These are phyloP conservation scores for Annulohypoxylon truncatum DNA, from an alignment of 2,329 filamentous ascomycete genomes.

Conservation along the genomic window DNA sequence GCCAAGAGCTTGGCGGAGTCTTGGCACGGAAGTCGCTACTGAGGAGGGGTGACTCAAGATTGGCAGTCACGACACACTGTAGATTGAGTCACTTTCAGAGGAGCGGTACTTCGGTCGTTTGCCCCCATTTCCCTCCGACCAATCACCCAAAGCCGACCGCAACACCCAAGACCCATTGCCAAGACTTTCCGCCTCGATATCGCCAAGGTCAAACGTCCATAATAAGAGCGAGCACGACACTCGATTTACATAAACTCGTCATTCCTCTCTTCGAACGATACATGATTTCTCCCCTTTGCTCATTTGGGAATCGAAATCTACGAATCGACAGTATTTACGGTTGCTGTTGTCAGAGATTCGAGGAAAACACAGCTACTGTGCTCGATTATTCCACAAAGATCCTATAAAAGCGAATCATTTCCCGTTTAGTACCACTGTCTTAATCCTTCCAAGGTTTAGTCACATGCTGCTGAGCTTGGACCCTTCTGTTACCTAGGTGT, in stretches of 20 bases:
- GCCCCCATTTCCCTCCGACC: constrained; percentile 40
- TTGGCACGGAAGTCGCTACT: constrained; percentile 46
- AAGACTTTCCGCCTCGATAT: constrained; percentile 51
- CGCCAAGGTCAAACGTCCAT: constrained; percentile 49
- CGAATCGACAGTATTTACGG: constrained; percentile 17
- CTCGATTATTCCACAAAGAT: constrained; percentile 8
- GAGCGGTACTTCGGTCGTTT: constrained; percentile 41
- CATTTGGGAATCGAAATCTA: constrained; percentile 19
- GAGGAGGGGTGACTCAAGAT: constrained; percentile 40
- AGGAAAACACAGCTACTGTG: constrained; percentile 12
- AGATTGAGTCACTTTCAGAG: constrained; percentile 37
- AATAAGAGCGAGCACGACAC: constrained; percentile 47
- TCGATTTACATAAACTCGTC: constrained; percentile 50
- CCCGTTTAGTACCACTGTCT: constrained; percentile 7
- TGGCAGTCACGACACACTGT: neutral
- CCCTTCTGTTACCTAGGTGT: constrained; percentile 20
- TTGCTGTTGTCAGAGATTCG: constrained; percentile 9
- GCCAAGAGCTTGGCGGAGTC: constrained; percentile 41
- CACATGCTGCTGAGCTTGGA: constrained; percentile 26
- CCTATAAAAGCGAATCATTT: constrained; percentile 5
- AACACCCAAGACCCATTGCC: constrained; percentile 48
- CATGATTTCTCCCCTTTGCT: constrained; percentile 31
- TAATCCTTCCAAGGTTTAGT: constrained; percentile 7
- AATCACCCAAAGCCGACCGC: constrained; percentile 42
- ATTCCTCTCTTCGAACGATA: constrained; percentile 39